Percentiles rank a stretch among this genome's conserved stretches.
phyloP scores from a whole-genome alignment of 208 protist species.

The Leishmania tropica region DNA sequence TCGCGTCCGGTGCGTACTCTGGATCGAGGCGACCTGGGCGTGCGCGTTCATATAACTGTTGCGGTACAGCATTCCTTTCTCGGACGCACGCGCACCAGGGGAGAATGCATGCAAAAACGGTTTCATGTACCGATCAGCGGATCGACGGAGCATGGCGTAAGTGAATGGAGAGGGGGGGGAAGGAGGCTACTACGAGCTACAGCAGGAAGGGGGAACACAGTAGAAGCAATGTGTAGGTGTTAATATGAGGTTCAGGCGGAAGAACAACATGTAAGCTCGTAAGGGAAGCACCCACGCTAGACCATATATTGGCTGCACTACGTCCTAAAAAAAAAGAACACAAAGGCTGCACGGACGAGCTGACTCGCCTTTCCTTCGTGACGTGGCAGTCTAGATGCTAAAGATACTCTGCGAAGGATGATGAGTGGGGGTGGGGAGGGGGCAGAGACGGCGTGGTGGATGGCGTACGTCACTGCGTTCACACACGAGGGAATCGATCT shows the following conservation, averaged over 20 bases:
- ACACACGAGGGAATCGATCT: background rate
- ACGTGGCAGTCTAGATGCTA: background rate
- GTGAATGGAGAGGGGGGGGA: background rate
- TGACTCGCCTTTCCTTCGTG: background rate
- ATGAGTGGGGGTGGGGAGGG: background rate
- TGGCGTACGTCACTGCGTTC: background rate
- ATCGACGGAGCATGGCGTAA: conserved; percentile 59
- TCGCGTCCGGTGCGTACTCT: conserved; percentile 59
- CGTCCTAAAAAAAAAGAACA: background rate
- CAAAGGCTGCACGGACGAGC: background rate
- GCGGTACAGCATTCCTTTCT: conserved; percentile 90
- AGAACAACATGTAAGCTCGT: background rate
- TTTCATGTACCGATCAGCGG: conserved; percentile 51
- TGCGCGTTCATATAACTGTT: conserved; percentile 89
- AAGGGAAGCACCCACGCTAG: background rate
- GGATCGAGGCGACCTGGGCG: conserved; percentile 69
- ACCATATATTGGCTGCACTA: background rate
- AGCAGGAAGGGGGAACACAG: background rate
- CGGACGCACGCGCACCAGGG: conserved; percentile 68
- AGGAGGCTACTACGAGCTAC: background rate
- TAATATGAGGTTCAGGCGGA: background rate
- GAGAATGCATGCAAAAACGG: conserved; percentile 87
- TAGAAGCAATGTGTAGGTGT: background rate
- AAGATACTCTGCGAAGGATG: background rate
- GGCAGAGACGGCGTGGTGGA: background rate